Evolutionary conservation across 2,329 filamentous ascomycete species (phyloP).

Genomic region (Penicillium sp.): DNA sequence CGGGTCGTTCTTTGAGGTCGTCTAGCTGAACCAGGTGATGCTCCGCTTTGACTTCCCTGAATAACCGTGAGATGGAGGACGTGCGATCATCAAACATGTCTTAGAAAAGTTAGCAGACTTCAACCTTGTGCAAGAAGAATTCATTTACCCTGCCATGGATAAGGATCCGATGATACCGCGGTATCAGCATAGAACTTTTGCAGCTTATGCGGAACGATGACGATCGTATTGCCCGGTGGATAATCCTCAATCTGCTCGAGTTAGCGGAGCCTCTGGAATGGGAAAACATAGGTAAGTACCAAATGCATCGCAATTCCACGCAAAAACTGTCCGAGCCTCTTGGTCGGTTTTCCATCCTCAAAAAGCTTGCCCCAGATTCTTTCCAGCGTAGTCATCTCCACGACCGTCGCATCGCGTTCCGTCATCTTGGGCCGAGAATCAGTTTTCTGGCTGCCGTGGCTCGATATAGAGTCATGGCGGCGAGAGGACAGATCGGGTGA

Average conservation of each 20-base stretch:
- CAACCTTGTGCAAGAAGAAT: no score
- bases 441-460: constrained; percentile 29
- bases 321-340: constrained; percentile 63
- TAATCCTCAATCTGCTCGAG: constrained; percentile 60
- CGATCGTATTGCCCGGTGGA: constrained; percentile 60
- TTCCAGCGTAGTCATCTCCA: constrained; percentile 57
- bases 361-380: constrained; percentile 73
- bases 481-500: constrained; percentile 21
- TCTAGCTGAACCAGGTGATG: constrained; percentile 59
- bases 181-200: constrained; percentile 65
- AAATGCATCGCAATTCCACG: constrained; percentile 68
- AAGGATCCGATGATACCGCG: constrained; percentile 57
- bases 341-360: constrained; percentile 60
- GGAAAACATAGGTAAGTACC: constrained; percentile 43
- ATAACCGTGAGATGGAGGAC: constrained; percentile 55
- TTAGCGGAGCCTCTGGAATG: constrained; percentile 10
- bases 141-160: constrained; percentile 59
- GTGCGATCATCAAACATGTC: constrained; percentile 52
- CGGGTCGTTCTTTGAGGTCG: constrained; percentile 48
- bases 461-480: constrained; percentile 33
- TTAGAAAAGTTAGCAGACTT: constrained; percentile 22
- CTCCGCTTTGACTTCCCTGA: constrained; percentile 49
- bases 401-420: constrained; percentile 36
- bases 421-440: constrained; percentile 36
- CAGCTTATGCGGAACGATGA: constrained; percentile 71